Base-by-base conservation (phyloP, 2,329 filamentous ascomycete species). In the Penicillium nordicum region DNA sequence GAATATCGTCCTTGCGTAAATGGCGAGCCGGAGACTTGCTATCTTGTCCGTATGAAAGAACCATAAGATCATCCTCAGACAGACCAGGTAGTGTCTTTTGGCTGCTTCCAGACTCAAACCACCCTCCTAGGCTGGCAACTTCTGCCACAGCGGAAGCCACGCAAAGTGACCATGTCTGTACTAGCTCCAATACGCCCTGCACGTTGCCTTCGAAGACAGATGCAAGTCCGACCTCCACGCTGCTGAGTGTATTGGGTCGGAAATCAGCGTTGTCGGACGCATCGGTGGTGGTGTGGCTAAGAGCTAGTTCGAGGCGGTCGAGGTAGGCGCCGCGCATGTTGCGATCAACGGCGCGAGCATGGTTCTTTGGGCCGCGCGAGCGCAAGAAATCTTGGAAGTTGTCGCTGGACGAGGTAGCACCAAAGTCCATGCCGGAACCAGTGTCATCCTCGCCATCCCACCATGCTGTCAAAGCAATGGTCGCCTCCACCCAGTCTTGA, bases 401-500 rank as follows among this genome's bases (percentile, higher is more conserved):
- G n/a, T 58, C 43, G 42, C 60, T 64, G 42, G 56, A 57, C 29
- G 59, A 63, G 50, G 64, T 67, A n/a, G 64, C 57, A 32, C 58
- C 59, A 23, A 65, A 58, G 37, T 59, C 57, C 27, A 65, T 55
- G 37, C 73, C 68, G 1, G 72, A 63, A 1, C 78, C 75, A 14
- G 80, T 78, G 10, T 86, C 82, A 57, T 86, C 84, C n/a, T 84
- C 83, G 58, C 94, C 90, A 69, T 96, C 88, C 92, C 92, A 96
- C 93, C 93, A 97, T 6, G 89, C 87, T 32, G 92, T 87, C 48
- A 97, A 78, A 1, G 88, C 89, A 57, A 97, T 77, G 0, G 88
- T 89, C 0, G 91, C 92, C 76, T 97, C 93, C 50, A 93, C 86
- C 93, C 93, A 97, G 73, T 97, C 92, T 67, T 93, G 87, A 1